Evolutionary conservation across 495 filamentous ascomycete genomes (phyloP).

Genomic region (Durotheca rogersii): DNA sequence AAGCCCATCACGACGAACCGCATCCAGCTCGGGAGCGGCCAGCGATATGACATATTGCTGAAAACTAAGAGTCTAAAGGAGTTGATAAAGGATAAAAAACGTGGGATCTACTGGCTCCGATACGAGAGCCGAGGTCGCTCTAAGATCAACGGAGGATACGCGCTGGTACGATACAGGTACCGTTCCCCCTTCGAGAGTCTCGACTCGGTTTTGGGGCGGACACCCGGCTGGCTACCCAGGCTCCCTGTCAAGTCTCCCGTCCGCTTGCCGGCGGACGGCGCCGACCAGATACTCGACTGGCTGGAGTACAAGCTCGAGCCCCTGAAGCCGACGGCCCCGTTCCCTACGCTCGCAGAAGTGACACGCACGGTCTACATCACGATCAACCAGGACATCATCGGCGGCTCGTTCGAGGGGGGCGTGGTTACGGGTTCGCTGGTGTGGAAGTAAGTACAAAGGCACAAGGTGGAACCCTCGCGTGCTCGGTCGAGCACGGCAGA

Average conservation of each 20-base stretch:
- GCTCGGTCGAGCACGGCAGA: too few species aligned
- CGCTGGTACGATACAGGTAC: slow-evolving; percentile 52
- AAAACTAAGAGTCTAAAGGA: slow-evolving; percentile 45
- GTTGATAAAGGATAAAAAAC: slow-evolving; percentile 42
- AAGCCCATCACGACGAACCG: slow-evolving; percentile 46
- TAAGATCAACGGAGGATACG: slow-evolving; percentile 48
- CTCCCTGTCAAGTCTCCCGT: slow-evolving; percentile 37
- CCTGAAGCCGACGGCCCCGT: slow-evolving; percentile 33
- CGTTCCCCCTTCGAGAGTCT: slow-evolving; percentile 11
- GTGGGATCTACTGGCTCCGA: slow-evolving; percentile 54
- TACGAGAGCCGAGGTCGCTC: slow-evolving; percentile 54
- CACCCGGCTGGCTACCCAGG: neutral
- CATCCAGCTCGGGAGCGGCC: slow-evolving; percentile 56
- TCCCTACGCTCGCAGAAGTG: slow-evolving; percentile 54
- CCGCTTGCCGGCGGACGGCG: slow-evolving; percentile 41
- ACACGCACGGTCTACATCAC: slow-evolving; percentile 53
- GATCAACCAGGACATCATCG: slow-evolving; percentile 45
- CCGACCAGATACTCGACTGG: slow-evolving; percentile 41
- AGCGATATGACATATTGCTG: slow-evolving; percentile 58
- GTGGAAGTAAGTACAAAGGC: slow-evolving; percentile 32
- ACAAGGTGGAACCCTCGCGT: too few species aligned
- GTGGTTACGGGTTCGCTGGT: slow-evolving; percentile 25
- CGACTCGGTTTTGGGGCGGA: too few species aligned
- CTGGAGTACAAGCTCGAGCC: slow-evolving; percentile 57
- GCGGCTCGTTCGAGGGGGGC: slow-evolving; percentile 36